These are phyloP conservation scores for Hortiboletus campestris DNA, from an alignment of 768 basidiomycete genomes.

Conservation along the genomic window DNA sequence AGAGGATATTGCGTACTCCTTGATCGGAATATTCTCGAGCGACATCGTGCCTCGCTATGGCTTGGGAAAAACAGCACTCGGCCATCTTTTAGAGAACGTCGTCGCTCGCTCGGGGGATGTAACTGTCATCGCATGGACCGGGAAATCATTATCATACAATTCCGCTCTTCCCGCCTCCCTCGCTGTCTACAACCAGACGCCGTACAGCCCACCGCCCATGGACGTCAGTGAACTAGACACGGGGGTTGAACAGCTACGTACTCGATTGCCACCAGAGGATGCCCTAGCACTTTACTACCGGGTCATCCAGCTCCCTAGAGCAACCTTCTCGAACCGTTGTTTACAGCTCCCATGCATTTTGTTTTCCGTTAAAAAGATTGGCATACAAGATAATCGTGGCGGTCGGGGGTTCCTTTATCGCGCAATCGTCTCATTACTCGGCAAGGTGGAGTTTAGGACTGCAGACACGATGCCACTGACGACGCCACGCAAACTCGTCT, in stretches of 20 bases:
- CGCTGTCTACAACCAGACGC: neutral
- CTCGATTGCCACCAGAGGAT: neutral
- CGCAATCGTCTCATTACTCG: too few species aligned
- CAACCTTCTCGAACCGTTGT: neutral
- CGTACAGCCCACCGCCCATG: neutral
- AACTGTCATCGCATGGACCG: slow-evolving; percentile 3
- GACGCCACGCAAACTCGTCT: too few species aligned
- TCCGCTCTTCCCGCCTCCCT: slow-evolving; percentile 4
- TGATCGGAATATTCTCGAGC: slow-evolving; percentile 7
- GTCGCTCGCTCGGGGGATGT: neutral
- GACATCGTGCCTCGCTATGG: neutral
- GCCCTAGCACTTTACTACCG: neutral
- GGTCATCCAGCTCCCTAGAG: neutral
- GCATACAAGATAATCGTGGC: too few species aligned
- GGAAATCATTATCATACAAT: slow-evolving; percentile 1
- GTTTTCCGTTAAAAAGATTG: too few species aligned
- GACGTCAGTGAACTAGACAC: neutral
- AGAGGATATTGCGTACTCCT: slow-evolving; percentile 5
- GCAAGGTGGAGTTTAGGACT: too few species aligned
- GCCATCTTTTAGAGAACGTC: slow-evolving; percentile 5
- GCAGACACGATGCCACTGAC: too few species aligned
- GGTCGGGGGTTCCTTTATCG: too few species aligned
- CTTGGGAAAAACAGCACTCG: neutral
- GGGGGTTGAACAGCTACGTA: neutral
- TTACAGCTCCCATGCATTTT: too few species aligned